Evolutionary conservation across 495 filamentous ascomycete species (phyloP).

Genomic region (Trichoderma asperelloides): DNA sequence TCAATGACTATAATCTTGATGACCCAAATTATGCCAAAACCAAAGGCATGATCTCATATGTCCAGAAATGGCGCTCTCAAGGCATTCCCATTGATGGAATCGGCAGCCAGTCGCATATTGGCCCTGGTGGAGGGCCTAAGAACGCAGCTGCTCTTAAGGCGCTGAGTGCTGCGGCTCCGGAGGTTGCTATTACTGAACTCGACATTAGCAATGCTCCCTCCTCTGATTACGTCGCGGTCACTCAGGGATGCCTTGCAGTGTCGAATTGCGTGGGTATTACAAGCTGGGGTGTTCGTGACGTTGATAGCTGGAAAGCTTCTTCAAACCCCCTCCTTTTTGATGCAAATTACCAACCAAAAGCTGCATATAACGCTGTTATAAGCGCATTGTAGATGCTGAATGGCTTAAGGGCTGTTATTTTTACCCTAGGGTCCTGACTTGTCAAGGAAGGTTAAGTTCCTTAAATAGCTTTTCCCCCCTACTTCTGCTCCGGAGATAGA

Average conservation of each 20-base stretch:
- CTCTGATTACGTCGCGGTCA: constrained; percentile 44
- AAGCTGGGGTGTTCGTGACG: constrained; percentile 57
- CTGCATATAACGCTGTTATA: constrained; percentile 8
- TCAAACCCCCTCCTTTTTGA: constrained; percentile 20
- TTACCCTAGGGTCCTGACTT: not conserved
- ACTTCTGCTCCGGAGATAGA: no score
- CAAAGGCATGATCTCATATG: constrained; percentile 33
- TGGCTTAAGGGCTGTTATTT: not conserved
- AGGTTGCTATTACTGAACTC: constrained; percentile 56
- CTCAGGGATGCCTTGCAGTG: constrained; percentile 46
- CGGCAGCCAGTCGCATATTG: constrained; percentile 51
- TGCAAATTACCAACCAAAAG: constrained; percentile 9
- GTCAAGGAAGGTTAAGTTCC: no score
- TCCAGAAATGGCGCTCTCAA: constrained; percentile 35
- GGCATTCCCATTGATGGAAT: constrained; percentile 52
- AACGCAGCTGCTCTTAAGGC: constrained; percentile 31
- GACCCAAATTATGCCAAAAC: constrained; percentile 36
- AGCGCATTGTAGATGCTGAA: not conserved
- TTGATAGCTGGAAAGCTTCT: constrained; percentile 40
- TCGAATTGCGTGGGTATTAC: constrained; percentile 51
- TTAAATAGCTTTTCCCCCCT: no score
- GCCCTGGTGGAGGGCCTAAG: constrained; percentile 34
- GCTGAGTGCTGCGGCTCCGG: constrained; percentile 40
- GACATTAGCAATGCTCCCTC: constrained; percentile 44
- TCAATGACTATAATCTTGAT: constrained; percentile 65